Base-by-base conservation (phyloP, 2,329 filamentous ascomycete genomes). In the Cladophialophora immunda region DNA sequence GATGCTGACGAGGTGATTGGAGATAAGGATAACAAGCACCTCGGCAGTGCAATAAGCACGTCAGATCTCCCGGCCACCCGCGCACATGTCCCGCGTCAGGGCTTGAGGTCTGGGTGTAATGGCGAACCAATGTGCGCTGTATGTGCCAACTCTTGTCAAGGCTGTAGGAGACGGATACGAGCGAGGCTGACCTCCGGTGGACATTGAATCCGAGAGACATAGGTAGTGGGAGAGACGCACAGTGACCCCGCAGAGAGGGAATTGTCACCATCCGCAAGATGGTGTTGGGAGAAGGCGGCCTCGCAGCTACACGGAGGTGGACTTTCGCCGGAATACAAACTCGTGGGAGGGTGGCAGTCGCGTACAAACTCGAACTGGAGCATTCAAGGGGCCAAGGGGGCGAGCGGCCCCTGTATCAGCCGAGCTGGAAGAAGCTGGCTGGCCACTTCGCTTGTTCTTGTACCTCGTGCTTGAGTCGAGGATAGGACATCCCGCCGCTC, bases 1-100 rank as follows among this genome's bases (percentile, higher is more conserved):
- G 22, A 45, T 5, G 27, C n/a, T 25, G 45, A n/a, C n/a, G 15
- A 41, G 36, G 38, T 41, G 38, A 50, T 50, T 50, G 45, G 45
- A 50, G 19, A 50, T 50, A 50, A 50, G 19, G 45, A 27, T 27
- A 25, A 50, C 45, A 50, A 50, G 45, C 45, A 50, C 45, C 22
- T 50, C 45, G 45, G 45, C 22, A 50, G 45, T 25, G 45, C 22
- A 25, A 50, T 13, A 50, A 50, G 45, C 19, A n/a, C 22, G 45
- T 50, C 45, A 50, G 45, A 50, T 50, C 45, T 50, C 45, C 45
- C 45, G 19, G 45, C 45, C 11, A 19, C 45, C 45, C 45, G 45
- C 45, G 45, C 19, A 25, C 45, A 50, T 15, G 45, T 50, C 11
- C 45, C 45, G 45, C 45, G 17, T 25, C 22, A 25, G 22, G 9